These are phyloP conservation scores for Termitomyces sp. DNA, from an alignment of 768 basidiomycete species.

Conservation along the genomic window DNA sequence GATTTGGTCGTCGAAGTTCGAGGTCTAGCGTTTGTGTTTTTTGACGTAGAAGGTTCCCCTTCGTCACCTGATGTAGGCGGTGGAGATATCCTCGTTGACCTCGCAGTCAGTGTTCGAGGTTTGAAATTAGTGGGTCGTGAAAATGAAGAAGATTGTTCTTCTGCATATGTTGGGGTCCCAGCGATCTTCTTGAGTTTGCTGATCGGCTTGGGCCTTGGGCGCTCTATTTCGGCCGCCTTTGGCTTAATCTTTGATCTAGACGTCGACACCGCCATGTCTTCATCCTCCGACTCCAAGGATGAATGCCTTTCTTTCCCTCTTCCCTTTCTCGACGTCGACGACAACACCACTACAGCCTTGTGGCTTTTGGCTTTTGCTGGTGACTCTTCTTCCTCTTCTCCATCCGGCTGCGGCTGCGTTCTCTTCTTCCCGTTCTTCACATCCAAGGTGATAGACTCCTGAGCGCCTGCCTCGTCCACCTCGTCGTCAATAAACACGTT, in stretches of 20 bases:
- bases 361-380: not conserved
- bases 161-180: constrained; percentile 5
- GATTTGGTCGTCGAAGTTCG: not conserved
- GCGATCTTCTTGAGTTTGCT: constrained; percentile 5
- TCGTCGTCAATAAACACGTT: constrained; percentile 3
- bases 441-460: constrained; percentile 3
- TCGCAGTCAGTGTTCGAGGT: not conserved
- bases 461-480: constrained; percentile 9
- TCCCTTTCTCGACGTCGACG: constrained; percentile 9
- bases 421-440: constrained; percentile 2
- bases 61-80: constrained; percentile 9
- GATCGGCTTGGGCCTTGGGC: constrained; percentile 5
- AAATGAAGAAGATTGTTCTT: constrained; percentile 6
- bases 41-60: not conserved
- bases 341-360: not conserved
- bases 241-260: constrained; percentile 11
- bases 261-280: constrained; percentile 7
- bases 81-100: not conserved
- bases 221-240: constrained; percentile 11
- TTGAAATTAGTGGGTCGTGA: constrained; percentile 2
- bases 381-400: constrained; percentile 8
- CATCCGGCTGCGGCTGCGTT: not conserved
- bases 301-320: constrained; percentile 11
- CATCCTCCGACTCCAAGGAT: constrained; percentile 13
- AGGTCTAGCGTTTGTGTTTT: not conserved